These are phyloP conservation scores for Curvularia sp. DNA, from an alignment of 2,329 filamentous ascomycete genomes.

Conservation along the genomic window DNA sequence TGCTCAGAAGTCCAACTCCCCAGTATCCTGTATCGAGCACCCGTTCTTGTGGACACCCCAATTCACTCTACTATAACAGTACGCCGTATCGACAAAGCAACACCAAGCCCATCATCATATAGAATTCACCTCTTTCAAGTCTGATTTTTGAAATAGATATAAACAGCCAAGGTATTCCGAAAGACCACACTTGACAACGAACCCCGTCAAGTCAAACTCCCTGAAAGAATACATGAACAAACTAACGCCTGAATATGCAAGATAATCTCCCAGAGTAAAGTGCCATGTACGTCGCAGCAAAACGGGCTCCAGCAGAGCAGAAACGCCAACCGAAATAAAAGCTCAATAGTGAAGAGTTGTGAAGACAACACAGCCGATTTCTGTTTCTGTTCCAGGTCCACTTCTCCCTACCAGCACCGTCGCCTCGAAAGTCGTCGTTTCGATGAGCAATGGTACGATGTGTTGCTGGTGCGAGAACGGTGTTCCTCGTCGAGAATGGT, in stretches of 20 bases:
- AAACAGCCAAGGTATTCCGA: not conserved
- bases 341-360: not conserved
- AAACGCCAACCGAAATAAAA: constrained; percentile 3
- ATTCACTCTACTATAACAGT: too few species aligned
- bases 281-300: constrained; percentile 4
- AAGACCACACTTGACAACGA: not conserved
- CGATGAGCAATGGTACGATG: not conserved
- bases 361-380: constrained; percentile 4
- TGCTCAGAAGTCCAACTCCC: too few species aligned
- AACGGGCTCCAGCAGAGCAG: constrained; percentile 1
- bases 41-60: too few species aligned
- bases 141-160: not conserved
- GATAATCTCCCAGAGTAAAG: constrained; percentile 1
- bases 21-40: too few species aligned
- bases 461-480: not conserved
- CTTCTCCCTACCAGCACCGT: not conserved
- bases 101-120: not conserved
- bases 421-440: not conserved
- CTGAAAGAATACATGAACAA: not conserved
- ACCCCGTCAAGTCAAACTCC: not conserved
- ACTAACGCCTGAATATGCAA: constrained; percentile 19
- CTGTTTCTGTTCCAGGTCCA: constrained; percentile 1
- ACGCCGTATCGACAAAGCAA: not conserved
- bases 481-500: not conserved
- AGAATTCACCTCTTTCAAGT: not conserved